Percentiles rank a stretch among this genome's conserved stretches.
phyloP scores from a whole-genome alignment of 305 asterid species.

The Fraxinus baroniana region DNA sequence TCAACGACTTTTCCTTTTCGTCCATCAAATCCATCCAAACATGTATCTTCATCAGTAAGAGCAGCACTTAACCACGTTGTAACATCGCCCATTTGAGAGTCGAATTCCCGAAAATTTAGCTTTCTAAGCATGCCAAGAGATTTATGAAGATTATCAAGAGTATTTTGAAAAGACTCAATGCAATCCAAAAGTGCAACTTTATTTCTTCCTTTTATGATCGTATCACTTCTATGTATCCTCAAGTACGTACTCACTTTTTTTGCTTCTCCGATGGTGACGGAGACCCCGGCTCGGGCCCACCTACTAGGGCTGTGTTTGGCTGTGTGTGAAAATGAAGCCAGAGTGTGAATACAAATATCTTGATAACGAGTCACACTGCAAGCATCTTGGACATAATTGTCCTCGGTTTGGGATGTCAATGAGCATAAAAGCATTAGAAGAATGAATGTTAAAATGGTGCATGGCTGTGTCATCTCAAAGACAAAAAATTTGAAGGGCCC shows the following conservation, averaged over 20 bases:
- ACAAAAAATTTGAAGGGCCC: not conserved
- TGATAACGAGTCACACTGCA: slow-evolving; percentile 66
- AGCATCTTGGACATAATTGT: slow-evolving; percentile 46
- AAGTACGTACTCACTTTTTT: slow-evolving; percentile 37
- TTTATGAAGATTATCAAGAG: slow-evolving; percentile 55
- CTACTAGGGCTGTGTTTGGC: slow-evolving; percentile 49
- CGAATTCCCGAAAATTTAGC: slow-evolving; percentile 34
- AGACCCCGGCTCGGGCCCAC: slow-evolving; percentile 80
- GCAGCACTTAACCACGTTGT: slow-evolving; percentile 78
- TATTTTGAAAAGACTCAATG: slow-evolving; percentile 46
- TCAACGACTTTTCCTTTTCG: slow-evolving; percentile 29
- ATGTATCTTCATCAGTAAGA: slow-evolving; percentile 69
- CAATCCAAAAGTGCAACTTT: slow-evolving; percentile 50
- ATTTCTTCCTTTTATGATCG: slow-evolving; percentile 29
- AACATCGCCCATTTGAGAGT: slow-evolving; percentile 57
- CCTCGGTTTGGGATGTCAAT: slow-evolving; percentile 3
- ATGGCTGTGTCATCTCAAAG: slow-evolving; percentile 21
- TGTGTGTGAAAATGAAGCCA: slow-evolving; percentile 45
- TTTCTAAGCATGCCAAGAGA: slow-evolving; percentile 52
- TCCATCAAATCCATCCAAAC: slow-evolving; percentile 53
- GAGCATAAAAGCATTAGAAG: slow-evolving; percentile 22
- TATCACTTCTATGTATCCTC: slow-evolving; percentile 7
- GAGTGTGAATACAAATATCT: slow-evolving; percentile 49
- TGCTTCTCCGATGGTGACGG: slow-evolving; percentile 61
- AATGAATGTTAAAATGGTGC: not conserved